A percentile compares a stretch with the other conserved stretches of the same genome.
Evolutionary conservation across 805 yeast species (phyloP).

Genomic region (Candida taoyuanica): DNA sequence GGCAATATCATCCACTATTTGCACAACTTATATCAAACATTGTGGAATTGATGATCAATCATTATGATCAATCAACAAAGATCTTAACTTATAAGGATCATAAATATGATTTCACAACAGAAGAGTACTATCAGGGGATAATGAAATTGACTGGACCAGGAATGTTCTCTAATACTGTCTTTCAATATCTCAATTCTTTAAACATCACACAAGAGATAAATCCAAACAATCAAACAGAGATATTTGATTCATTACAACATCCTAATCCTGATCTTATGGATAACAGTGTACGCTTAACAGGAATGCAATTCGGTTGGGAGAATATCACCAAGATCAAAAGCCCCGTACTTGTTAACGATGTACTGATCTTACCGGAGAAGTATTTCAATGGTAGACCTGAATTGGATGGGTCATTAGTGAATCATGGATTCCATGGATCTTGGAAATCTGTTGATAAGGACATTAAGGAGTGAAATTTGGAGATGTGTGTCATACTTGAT

Average conservation of each 20-base stretch:
- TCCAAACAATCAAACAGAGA: slow-evolving; percentile 13
- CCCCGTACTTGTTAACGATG: slow-evolving; percentile 17
- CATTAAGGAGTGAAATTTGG: background rate
- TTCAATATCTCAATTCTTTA: slow-evolving; percentile 13
- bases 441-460: background rate
- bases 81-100: slow-evolving; percentile 24
- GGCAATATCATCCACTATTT: slow-evolving; percentile 56
- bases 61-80: slow-evolving; percentile 30
- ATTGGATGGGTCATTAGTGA: background rate
- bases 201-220: slow-evolving; percentile 3
- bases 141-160: slow-evolving; percentile 52
- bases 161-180: slow-evolving; percentile 40
- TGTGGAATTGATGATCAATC: slow-evolving; percentile 44
- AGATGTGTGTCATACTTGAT: too few relatives aligned
- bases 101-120: slow-evolving; percentile 35
- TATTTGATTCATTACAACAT: slow-evolving; percentile 3
- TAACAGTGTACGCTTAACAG: slow-evolving; percentile 8
- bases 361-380: slow-evolving; percentile 17
- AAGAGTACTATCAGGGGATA: slow-evolving; percentile 55
- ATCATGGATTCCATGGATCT: background rate
- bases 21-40: slow-evolving; percentile 50
- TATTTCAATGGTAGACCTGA: slow-evolving; percentile 15
- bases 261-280: slow-evolving; percentile 11
- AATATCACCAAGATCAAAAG: slow-evolving; percentile 16
- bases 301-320: slow-evolving; percentile 21